Percentiles rank a stretch among this genome's conserved stretches.
Conservation (phyloP, 2,329 filamentous ascomycete genomes). For the Calonectria montana region DNA sequence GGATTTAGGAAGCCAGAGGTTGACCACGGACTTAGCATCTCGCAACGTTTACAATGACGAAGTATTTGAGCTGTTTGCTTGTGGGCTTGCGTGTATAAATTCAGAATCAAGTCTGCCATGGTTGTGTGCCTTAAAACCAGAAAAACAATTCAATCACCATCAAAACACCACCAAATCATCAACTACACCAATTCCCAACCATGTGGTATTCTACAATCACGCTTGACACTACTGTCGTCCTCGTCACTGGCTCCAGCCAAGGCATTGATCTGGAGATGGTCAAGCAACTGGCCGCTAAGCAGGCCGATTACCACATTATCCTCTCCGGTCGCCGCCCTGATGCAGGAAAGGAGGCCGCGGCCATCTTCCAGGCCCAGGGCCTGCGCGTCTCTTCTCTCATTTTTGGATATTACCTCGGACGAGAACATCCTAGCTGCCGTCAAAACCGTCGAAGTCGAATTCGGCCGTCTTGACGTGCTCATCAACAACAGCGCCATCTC, state of each 20-base stretch:
- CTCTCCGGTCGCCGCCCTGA: constrained; percentile 22
- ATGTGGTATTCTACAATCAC: constrained; percentile 22
- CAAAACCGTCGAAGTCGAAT: constrained; percentile 5
- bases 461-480: constrained; percentile 30
- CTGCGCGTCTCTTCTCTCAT: constrained; percentile 23
- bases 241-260: constrained; percentile 29
- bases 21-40: constrained; percentile 17
- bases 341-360: constrained; percentile 19
- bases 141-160: not conserved
- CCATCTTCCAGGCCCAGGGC: constrained; percentile 18
- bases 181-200: not conserved
- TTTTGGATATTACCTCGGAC: constrained; percentile 28
- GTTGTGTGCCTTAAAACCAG: not conserved
- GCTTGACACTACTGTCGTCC: constrained; percentile 20
- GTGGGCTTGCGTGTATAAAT: not conserved
- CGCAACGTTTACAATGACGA: not conserved
- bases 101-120: not conserved
- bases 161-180: not conserved
- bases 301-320: constrained; percentile 25
- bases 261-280: constrained; percentile 25
- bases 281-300: constrained; percentile 24
- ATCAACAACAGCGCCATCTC: constrained; percentile 33
- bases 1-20: constrained; percentile 26
- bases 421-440: constrained; percentile 25
- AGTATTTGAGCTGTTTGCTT: not conserved